Evolutionary conservation across 768 basidiomycete genomes (phyloP).

Genomic region (Lactarius hengduanensis): DNA sequence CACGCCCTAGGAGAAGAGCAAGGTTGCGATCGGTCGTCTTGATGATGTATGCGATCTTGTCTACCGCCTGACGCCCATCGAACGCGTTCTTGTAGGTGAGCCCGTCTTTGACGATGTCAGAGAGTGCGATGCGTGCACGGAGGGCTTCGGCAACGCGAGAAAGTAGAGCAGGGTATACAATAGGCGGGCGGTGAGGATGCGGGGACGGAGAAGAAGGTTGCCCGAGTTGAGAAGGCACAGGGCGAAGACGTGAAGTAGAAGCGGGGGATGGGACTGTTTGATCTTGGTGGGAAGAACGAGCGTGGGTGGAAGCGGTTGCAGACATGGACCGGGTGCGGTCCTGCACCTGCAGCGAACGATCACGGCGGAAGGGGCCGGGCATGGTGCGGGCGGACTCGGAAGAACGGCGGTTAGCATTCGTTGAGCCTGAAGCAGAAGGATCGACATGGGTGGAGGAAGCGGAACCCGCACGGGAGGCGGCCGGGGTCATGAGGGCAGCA

Average conservation of each 20-base stretch:
- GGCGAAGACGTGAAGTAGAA: conserved; percentile 37
- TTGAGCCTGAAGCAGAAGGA: conserved; percentile 27
- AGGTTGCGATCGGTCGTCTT: conserved; percentile 97
- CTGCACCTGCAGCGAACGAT: conserved; percentile 59
- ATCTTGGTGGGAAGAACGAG: conserved; percentile 46
- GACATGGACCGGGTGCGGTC: conserved; percentile 81
- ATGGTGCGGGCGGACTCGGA: conserved; percentile 68
- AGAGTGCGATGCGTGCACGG: conserved; percentile 70
- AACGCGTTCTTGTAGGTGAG: conserved; percentile 96
- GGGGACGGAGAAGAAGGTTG: conserved; percentile 29
- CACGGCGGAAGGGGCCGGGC: conserved; percentile 56
- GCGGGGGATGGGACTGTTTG: conserved; percentile 32
- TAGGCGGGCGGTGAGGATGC: conserved; percentile 55
- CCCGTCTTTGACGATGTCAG: conserved; percentile 89
- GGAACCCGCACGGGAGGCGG: conserved; percentile 29
- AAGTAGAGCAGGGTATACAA: conserved; percentile 93
- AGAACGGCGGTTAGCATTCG: conserved; percentile 51
- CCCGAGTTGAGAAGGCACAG: conserved; percentile 35
- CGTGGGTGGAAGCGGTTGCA: conserved; percentile 48
- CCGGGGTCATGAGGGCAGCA: conserved; percentile 37
- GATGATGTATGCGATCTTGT: conserved; percentile 97
- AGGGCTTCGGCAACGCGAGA: conserved; percentile 95
- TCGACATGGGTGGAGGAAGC: conserved; percentile 44
- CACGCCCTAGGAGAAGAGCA: conserved; percentile 90
- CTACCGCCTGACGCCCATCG: conserved; percentile 95